A percentile compares a stretch with the other conserved stretches of the same genome.
These are phyloP conservation scores for Fusarium falciforme DNA, from an alignment of 2,329 filamentous ascomycete species.

Conservation along the genomic window DNA sequence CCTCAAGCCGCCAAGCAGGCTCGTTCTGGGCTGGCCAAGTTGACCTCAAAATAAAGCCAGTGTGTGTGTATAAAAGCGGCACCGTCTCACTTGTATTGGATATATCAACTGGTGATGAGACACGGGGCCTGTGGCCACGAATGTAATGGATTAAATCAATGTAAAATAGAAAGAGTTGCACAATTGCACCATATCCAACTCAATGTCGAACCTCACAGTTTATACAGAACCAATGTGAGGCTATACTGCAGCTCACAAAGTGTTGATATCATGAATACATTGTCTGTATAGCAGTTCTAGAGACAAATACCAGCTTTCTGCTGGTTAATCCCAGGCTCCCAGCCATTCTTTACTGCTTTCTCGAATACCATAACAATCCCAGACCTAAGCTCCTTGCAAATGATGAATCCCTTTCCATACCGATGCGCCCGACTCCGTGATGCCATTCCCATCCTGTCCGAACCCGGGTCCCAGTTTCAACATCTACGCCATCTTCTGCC, in stretches of 20 bases:
- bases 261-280: background rate
- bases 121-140: background rate
- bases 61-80: background rate
- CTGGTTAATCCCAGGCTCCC: constrained; percentile 6
- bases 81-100: background rate
- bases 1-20: constrained; percentile 64
- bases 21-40: constrained; percentile 59
- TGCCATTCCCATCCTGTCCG: constrained; percentile 8
- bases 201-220: background rate
- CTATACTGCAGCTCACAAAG: background rate
- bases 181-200: background rate
- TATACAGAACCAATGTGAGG: background rate
- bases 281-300: constrained; percentile 6
- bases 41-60: constrained; percentile 35
- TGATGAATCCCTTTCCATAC: constrained; percentile 10
- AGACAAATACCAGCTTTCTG: background rate
- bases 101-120: background rate
- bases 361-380: constrained; percentile 24
- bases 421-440: constrained; percentile 31
- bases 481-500: constrained; percentile 59
- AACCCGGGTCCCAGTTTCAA: constrained; percentile 1
- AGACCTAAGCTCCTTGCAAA: constrained; percentile 35
- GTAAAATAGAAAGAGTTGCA: background rate
- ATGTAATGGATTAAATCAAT: background rate
- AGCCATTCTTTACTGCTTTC: constrained; percentile 13